These are phyloP conservation scores for Naganishia sp. DNA, from an alignment of 1,284 basidiomycete genomes.

Conservation along the genomic window DNA sequence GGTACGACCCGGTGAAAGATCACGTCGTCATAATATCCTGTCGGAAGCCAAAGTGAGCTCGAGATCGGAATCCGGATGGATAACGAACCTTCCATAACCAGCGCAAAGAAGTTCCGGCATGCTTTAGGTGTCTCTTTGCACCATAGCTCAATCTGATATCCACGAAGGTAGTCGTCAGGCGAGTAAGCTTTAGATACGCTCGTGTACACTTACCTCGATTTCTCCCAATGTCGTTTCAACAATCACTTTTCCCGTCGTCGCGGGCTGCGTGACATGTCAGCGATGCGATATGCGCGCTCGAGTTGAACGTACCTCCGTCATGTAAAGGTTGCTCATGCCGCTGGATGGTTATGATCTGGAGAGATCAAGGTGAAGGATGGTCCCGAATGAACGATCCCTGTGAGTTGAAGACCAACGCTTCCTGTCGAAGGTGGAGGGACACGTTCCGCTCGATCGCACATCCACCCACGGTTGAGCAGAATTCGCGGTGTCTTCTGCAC, in stretches of 20 bases:
- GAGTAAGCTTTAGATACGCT: background rate
- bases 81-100: slow-evolving; percentile 81
- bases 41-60: slow-evolving; percentile 7
- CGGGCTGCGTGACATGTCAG: slow-evolving; percentile 41
- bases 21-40: slow-evolving; percentile 93
- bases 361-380: background rate
- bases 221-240: slow-evolving; percentile 88
- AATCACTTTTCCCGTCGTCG: slow-evolving; percentile 81
- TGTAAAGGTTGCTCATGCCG: slow-evolving; percentile 23
- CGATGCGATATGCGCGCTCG: too few relatives aligned
- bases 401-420: too few relatives aligned
- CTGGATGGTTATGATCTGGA: background rate
- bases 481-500: background rate
- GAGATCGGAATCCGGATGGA: background rate
- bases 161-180: background rate
- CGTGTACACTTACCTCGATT: slow-evolving; percentile 62
- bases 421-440: background rate
- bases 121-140: slow-evolving; percentile 91
- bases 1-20: slow-evolving; percentile 92
- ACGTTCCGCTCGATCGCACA: slow-evolving; percentile 22
- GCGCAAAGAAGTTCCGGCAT: slow-evolving; percentile 86
- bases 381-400: background rate
- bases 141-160: slow-evolving; percentile 79
- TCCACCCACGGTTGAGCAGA: background rate
- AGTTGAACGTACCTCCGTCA: slow-evolving; percentile 12